Evolutionary conservation across 2,329 filamentous ascomycete genomes (phyloP), one percentile per base, ranked within the genome.

Genomic region (Sporothrix brasiliensis): DNA sequence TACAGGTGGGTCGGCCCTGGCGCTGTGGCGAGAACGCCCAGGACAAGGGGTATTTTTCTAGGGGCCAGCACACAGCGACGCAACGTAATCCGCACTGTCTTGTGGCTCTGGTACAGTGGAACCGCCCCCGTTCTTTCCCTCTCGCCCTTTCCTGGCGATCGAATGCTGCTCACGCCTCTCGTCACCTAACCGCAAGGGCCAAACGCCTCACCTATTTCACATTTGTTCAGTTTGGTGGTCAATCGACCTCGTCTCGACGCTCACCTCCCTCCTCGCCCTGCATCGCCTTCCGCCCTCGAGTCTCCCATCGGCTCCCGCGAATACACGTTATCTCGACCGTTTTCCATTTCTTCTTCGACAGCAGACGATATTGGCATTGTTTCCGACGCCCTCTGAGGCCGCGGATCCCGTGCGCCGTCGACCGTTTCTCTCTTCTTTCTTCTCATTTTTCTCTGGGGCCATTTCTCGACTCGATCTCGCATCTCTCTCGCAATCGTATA

Each of bases 401-500:
- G 70, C 67, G 70, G 70, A 67, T 71, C 56, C 70, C 70, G 70
- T 71, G 70, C 67, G 70, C 70, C 70, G 70, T 61, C 70, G 39
- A 69, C 61, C 54, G 10, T 4, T 39, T 65, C 27, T 53, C n/a
- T 21, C 44, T 58, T n/a, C 30, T 65, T 19, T 9, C 54, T 44
- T 67, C 47, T 69, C 58, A 13, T 34, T 16, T 49, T 19, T 11
- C 4, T n/a, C 61, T 30, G 13, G 44, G 19, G 7, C 24, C 16
- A n/a, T n/a, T 65, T 4, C 44, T 34, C 16, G 14, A 21, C 44
- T 49, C 44, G 24, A 34, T 34, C 34, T 34, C 34, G 34, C 34
- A 34, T 49, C 24, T 34, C 19, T 50, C 39, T 21, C 58, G 58
- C 41, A 39, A 34, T 13, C 58, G 27, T 14, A 4, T 44, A 50